phyloP scores from a whole-genome alignment of 2,329 filamentous ascomycete genomes.

The Diaporthe caulivora region DNA sequence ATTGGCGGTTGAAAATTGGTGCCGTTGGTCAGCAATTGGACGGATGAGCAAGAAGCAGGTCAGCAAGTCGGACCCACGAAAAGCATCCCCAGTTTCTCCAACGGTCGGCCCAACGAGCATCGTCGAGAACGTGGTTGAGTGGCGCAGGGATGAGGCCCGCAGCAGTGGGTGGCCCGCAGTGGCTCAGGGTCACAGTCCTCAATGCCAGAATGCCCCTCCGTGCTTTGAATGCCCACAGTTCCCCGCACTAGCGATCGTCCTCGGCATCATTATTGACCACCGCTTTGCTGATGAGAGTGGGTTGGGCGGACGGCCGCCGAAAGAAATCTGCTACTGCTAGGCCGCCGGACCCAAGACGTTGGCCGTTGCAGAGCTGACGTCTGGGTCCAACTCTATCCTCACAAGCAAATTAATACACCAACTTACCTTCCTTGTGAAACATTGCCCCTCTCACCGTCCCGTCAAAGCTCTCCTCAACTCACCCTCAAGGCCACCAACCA shows the following conservation, averaged over 20 bases:
- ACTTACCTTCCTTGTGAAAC: neutral
- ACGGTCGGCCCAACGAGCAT: neutral
- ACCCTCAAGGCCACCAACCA: neutral
- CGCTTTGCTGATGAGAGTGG: constrained; percentile 13
- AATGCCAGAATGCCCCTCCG: neutral
- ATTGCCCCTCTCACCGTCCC: neutral
- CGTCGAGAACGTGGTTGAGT: neutral
- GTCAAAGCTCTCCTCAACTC: neutral
- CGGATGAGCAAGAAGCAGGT: neutral
- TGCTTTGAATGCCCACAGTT: constrained; percentile 4
- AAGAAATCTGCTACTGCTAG: constrained; percentile 12
- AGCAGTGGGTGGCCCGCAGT: too few species aligned
- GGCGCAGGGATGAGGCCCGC: neutral
- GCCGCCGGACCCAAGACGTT: neutral
- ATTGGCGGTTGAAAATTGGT: neutral
- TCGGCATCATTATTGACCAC: constrained; percentile 32
- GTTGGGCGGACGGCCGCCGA: constrained; percentile 17
- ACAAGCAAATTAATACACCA: neutral
- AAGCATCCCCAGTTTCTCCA: constrained; percentile 11
- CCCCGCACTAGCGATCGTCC: constrained; percentile 18
- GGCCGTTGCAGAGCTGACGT: neutral
- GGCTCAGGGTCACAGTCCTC: neutral
- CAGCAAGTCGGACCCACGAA: neutral
- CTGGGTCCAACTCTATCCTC: constrained; percentile 1
- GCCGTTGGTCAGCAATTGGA: neutral